These are phyloP conservation scores for Pseudocercospora fuligena DNA, from an alignment of 2,329 filamentous ascomycete species.

Conservation along the genomic window DNA sequence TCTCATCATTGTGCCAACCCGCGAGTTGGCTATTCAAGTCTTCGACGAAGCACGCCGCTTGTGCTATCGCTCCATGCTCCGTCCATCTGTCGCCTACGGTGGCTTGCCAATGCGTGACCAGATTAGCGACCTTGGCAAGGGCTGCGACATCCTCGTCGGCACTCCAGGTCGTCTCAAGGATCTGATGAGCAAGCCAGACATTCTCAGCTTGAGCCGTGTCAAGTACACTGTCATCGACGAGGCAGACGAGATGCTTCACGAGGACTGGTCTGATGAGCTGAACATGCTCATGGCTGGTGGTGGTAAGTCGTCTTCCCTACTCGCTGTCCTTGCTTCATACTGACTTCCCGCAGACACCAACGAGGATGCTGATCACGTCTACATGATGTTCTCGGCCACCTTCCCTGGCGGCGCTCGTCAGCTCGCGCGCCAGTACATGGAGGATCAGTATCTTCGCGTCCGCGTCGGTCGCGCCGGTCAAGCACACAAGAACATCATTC, in stretches of 20 bases:
- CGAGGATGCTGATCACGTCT: constrained; percentile 69
- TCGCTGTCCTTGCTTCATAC: constrained; percentile 21
- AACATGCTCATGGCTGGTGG: constrained; percentile 77
- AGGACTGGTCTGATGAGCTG: constrained; percentile 79
- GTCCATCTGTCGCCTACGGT: constrained; percentile 87
- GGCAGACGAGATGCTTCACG: constrained; percentile 84
- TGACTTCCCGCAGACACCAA: constrained; percentile 65
- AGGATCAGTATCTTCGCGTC: constrained; percentile 75
- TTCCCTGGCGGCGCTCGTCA: constrained; percentile 81
- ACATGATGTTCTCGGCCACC: constrained; percentile 91
- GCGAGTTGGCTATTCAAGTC: constrained; percentile 91
- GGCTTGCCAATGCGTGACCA: constrained; percentile 76
- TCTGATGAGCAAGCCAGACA: constrained; percentile 73
- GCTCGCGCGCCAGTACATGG: constrained; percentile 76
- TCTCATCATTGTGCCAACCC: constrained; percentile 81
- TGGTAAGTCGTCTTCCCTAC: constrained; percentile 61
- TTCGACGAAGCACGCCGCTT: constrained; percentile 92
- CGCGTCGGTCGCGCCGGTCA: constrained; percentile 81
- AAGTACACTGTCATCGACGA: constrained; percentile 85
- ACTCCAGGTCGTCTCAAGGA: constrained; percentile 86
- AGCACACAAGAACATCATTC: constrained; percentile 80
- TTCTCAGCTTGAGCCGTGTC: constrained; percentile 71
- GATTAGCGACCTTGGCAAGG: constrained; percentile 72
- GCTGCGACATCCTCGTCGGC: constrained; percentile 87
- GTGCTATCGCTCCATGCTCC: constrained; percentile 93